Evolutionary conservation across 805 yeast species (phyloP).

Genomic region (Saccharomyces kudriavzevii): DNA sequence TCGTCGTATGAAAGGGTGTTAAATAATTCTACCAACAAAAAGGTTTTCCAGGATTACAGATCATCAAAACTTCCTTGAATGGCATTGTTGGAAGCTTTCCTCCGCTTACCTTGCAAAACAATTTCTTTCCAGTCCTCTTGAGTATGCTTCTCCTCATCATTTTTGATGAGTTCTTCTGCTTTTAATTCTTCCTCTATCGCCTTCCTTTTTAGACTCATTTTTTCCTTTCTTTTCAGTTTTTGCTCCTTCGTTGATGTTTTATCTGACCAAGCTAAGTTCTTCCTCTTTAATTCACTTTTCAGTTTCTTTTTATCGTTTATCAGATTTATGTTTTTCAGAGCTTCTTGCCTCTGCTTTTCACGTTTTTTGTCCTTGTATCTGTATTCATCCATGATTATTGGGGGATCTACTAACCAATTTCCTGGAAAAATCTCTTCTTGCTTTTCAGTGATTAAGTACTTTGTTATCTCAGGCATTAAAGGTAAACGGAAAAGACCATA

Average conservation of each 20-base stretch:
- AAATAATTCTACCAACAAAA: not conserved
- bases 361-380: conserved; percentile 55
- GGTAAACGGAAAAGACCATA: conserved; percentile 83
- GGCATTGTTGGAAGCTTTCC: conserved; percentile 34
- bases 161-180: conserved; percentile 35
- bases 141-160: conserved; percentile 37
- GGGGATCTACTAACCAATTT: conserved; percentile 63
- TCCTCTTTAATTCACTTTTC: conserved; percentile 39
- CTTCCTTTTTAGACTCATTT: conserved; percentile 45
- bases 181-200: conserved; percentile 48
- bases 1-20: not conserved
- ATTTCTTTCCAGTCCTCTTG: conserved; percentile 84
- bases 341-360: conserved; percentile 55
- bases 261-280: conserved; percentile 75
- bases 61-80: conserved; percentile 58
- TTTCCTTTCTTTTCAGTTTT: conserved; percentile 56
- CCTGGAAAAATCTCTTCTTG: conserved; percentile 27
- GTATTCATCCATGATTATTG: conserved; percentile 60
- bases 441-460: conserved; percentile 42
- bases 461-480: conserved; percentile 82
- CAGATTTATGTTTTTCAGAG: conserved; percentile 40
- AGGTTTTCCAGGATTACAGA: conserved; percentile 23
- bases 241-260: conserved; percentile 55
- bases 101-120: conserved; percentile 56
- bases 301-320: conserved; percentile 31